Base-by-base conservation (phyloP, 2,329 filamentous ascomycete genomes). In the Verruconis gallopava region DNA sequence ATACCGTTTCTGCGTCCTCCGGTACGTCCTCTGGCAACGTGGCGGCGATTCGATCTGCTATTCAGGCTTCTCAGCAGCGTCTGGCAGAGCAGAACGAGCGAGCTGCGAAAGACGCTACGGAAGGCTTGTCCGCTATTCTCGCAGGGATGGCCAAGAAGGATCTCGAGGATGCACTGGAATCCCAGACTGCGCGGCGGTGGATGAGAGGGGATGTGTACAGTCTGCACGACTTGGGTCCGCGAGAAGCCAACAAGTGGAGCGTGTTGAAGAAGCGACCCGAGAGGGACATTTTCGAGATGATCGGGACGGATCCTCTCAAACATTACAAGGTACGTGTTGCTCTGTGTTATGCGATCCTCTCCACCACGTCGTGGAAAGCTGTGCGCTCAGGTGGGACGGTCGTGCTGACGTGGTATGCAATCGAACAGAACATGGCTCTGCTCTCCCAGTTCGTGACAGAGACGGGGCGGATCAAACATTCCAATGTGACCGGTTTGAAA, bases 371-470 rank as follows among this genome's bases (percentile, higher is more conserved):
- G 18, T 30, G 38, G 15, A 5, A 9, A 11, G 37, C 15, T n/a
- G 17, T 14, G 33, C 38, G 22, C 46, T 14, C 17, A 20, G 12
- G 18, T 25, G 40, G n/a, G 21, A 34, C 17, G 11, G 33, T 36
- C 9, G 4, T 22, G 14, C 2, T 40, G 21, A 12, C 21, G 5
- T 34, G n/a, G 40, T 25, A 21, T 39, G 21, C 37, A 30, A 47
- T 3, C 11, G 4, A 1, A 25, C 38, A 94, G 86, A 98, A 98
- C 64, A 93, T 93, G 60, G 77, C 83, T 28, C 75, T 98, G 47
- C 81, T 96, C 63, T 82, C 82, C 21, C 86, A 95, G 59, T 95
- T 82, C 60, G 81, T 91, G 55, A 85, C 83, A 1, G 64, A 79
- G 9, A 83, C 85, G 65, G 91, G 89, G 39, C 77, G 86, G 46